Conservation (phyloP, 345 rosid species). For the Anacardium occidentale region DNA sequence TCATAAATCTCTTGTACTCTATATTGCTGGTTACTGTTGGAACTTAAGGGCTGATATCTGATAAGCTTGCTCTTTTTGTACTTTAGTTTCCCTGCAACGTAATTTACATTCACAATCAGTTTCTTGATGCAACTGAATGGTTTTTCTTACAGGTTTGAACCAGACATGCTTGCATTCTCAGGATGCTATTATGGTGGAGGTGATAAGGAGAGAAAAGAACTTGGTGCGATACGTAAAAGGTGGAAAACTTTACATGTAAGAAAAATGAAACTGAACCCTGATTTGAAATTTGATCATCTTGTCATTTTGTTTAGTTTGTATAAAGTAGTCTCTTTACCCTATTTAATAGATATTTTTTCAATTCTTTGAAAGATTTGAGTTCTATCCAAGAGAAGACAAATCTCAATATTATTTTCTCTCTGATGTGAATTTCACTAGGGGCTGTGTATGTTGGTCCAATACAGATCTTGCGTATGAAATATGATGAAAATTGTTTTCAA, state of each 20-base stretch:
- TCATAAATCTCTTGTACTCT: constrained; percentile 17
- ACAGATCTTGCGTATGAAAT: constrained; percentile 3
- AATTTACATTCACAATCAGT: constrained; percentile 7
- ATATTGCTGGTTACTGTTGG: constrained; percentile 8
- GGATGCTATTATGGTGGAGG: constrained; percentile 99
- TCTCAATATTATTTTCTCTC: background rate
- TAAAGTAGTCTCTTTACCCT: background rate
- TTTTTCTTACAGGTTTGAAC: constrained; percentile 46
- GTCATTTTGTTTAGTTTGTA: background rate
- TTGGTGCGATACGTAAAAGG: constrained; percentile 66
- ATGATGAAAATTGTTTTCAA: constrained; percentile 3
- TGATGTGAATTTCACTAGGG: background rate
- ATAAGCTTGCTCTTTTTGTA: constrained; percentile 4
- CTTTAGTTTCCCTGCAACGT: background rate
- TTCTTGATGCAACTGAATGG: constrained; percentile 27
- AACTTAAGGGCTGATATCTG: background rate
- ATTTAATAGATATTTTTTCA: background rate
- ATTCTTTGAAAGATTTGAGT: background rate
- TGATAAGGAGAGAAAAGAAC: constrained; percentile 25
- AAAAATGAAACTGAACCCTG: constrained; percentile 19
- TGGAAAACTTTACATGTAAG: constrained; percentile 98
- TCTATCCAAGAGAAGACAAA: background rate
- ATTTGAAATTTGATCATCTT: background rate
- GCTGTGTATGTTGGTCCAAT: background rate
- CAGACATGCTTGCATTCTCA: too few species aligned